Evolutionary conservation across 495 filamentous ascomycete genomes (phyloP), one percentile per base, ranked within the genome.

Genomic region (Rostrohypoxylon terebratum): DNA sequence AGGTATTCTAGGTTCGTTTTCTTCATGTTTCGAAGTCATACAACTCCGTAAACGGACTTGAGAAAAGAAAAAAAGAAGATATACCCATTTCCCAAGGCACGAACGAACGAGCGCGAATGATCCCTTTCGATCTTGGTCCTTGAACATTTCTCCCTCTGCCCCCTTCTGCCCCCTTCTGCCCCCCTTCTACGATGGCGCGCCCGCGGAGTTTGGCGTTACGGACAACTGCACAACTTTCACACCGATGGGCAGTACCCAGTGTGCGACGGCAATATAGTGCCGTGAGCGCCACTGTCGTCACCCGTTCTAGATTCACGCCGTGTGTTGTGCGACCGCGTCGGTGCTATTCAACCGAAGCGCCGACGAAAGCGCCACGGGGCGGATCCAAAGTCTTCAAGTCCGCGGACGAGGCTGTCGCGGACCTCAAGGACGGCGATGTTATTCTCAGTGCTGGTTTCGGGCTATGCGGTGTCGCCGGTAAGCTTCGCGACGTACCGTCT

Each of bases 361-460:
- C 69, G n/a, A 63, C 78, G 0, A 69, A 68, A 36, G 77, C 75
- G 44, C 53, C 77, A 2, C 72, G 84, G 5, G 80, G 79, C 5
- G 80, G 66, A 4, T 88, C 86, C 8, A 90, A 90, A 64, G 62
- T 90, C 2, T 89, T 80, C 76, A 81, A 81, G 16, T 83, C 79
- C 54, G 88, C 87, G 3, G 87, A 89, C 66, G 87, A 87, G n/a
- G 88, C 88, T 0, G 83, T 90, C 10, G 84, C 84, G 4, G 88
- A 90, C 73, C 76, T 90, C 31, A 77, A 86, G 68, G 87, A 86
- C 62, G 88, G 87, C 51, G 85, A 85, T 0, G 87, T 84, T 1
- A 73, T 90, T 18, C 77, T 90, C 21, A 89, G 87, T 71, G 82
- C 88, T 20, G 88, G 88, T 1, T 90, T 90, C 71, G 88, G 88